Base-by-base conservation (phyloP, 2,329 filamentous ascomycete genomes). In the Exophiala alcalophila region DNA sequence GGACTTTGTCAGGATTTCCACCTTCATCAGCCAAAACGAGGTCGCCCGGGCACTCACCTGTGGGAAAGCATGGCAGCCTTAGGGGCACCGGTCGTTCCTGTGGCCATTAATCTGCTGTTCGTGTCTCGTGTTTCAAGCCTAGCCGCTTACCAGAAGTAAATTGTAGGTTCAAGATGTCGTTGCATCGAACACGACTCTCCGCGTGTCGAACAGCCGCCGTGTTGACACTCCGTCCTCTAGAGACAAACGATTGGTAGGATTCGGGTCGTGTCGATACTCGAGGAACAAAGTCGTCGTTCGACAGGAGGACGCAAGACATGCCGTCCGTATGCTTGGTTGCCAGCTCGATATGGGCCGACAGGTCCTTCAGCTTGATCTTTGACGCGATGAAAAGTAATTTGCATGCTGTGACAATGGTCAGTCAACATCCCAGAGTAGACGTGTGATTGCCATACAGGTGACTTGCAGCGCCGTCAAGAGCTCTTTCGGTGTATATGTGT, bases 21-120 rank as follows among this genome's bases (percentile, higher is more conserved):
- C 15, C 14, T 5, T 6, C 10, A 18, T 24, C 25, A 15, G 21
- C 12, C 23, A 9, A 16, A 18, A 14, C 14, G 14, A 24, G 12
- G 5, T 5, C 12, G 8, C 16, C 11, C 14, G 9, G 96, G 72
- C 51, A 96, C 89, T 15, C 76, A 82, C 4, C 73, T 76, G 66
- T 97, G 91, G 1, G 79, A 82, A 20, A 97, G 74, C 69, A 89
- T 94, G 2, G 91, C 90, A 0, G 91, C 91, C 67, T 97, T 97
- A 10, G 90, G 90, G 57, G 78, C 73, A 1, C 85, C 86, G 0
- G 91, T 97, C 0, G 91, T 97, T 14, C 91, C 91, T 43, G 26
- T 32, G 7, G 5, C 5, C 3, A 24, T 49, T 23, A 49, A 18
- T 30, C 5, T 15, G 10, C 7, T 8, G 10, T 12, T 15, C 16